Evolutionary conservation across 805 yeast genomes (phyloP), one percentile per base, ranked within the genome.

Genomic region (Candida corydali): DNA sequence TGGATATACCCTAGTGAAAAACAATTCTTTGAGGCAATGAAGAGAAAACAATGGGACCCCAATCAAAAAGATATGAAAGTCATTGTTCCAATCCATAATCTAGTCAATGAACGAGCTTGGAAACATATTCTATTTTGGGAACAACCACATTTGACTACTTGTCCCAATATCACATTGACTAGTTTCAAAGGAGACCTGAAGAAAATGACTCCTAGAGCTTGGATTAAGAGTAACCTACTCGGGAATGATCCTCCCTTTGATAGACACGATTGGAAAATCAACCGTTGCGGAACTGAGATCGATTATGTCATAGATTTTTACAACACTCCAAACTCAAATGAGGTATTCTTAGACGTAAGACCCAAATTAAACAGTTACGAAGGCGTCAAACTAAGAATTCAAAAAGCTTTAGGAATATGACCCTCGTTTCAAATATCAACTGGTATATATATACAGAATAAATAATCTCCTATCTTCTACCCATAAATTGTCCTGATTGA

Each of bases 1-100:
- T 91, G 98, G 98, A 73, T 91, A 1, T 91, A 91, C 55, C 98
- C 98, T 7, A 86, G 96, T 3, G 95, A 91, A 56, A 85, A 86
- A 55, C 97, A 91, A 66, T 91, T 91, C 54, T 91, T 69, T 57
- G 93, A 87, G 40, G 96, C 97, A 8, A 93, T 91, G 98, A 69
- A 76, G 47, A 75, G 98, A 33, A 91, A 91, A 53, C 76, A 86
- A 39, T 86, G 95, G 88, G 72, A 80, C 36, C 96, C 98, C 1
- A 65, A 77, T 8, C 83, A 83, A 0, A 57, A 63, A 6, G 97
- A 89, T 53, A 91, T 91, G 98, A 67, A 76, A 44, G 76, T 91
- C 1, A 86, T 91, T 12, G 95, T 91, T 3, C 98, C 98, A 1
- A 82, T 91, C 29, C 98, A 91, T 57, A 91, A 91, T 53, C 78